Percentiles rank a stretch among this genome's conserved stretches.
Conservation (phyloP, 2,329 filamentous ascomycete genomes). For the Colletotrichum chrysophilum region DNA sequence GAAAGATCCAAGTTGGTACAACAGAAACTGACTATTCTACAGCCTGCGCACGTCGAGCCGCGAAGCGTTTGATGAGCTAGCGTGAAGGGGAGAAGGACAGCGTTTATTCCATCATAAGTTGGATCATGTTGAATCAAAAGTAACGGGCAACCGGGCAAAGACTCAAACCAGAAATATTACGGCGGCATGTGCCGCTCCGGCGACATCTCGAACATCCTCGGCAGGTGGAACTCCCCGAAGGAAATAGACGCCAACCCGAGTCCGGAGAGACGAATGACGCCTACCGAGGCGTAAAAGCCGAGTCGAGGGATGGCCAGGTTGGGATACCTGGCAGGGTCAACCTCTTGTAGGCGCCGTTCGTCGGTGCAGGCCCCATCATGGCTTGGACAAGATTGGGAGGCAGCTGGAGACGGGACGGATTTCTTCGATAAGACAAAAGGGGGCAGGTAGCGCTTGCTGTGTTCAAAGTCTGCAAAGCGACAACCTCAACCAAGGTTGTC, state of each 20-base stretch:
- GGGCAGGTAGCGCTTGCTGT: neutral
- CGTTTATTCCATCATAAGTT: neutral
- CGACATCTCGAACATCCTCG: conserved; percentile 22
- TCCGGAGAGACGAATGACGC: conserved; percentile 5
- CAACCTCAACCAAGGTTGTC: neutral
- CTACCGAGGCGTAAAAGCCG: conserved; percentile 22
- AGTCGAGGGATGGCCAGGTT: conserved; percentile 22
- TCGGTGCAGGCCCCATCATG: neutral
- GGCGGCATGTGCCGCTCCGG: neutral
- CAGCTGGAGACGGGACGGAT: neutral
- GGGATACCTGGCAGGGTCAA: conserved; percentile 23
- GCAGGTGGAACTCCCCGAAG: conserved; percentile 26
- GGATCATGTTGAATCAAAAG: conserved; percentile 15
- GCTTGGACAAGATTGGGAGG: conserved; percentile 9
- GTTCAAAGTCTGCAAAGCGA: neutral
- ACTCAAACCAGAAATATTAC: neutral
- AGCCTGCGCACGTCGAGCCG: conserved; percentile 62
- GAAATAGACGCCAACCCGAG: conserved; percentile 15
- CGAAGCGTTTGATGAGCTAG: conserved; percentile 53
- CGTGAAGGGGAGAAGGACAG: conserved; percentile 10
- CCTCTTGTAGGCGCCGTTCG: conserved; percentile 15
- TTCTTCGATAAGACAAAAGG: neutral
- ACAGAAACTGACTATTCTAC: conserved; percentile 16
- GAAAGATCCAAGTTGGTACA: neutral
- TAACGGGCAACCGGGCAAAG: conserved; percentile 17